Conservation (phyloP, 2,329 filamentous ascomycete genomes). For the Aureobasidium sp. region DNA sequence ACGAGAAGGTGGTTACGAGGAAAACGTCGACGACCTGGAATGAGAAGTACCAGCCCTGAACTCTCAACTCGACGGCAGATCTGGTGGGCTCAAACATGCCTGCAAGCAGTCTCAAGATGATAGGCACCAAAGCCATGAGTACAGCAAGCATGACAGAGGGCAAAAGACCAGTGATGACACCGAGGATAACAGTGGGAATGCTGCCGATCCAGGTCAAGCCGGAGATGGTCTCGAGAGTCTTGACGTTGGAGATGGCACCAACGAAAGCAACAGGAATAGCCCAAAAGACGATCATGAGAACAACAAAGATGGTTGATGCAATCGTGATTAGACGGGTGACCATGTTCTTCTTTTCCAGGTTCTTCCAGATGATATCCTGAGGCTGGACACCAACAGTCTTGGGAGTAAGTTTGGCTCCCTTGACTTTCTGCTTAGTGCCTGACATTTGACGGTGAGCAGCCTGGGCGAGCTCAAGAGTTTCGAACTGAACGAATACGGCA, state of each 20-base stretch:
- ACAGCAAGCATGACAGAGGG: constrained; percentile 64
- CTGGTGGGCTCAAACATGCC: constrained; percentile 45
- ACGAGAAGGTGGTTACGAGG: constrained; percentile 33
- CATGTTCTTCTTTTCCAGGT: constrained; percentile 31
- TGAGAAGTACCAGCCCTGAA: constrained; percentile 32
- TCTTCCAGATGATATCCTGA: constrained; percentile 41
- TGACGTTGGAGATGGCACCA: constrained; percentile 27
- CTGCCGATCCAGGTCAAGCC: constrained; percentile 26
- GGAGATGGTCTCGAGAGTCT: constrained; percentile 24
- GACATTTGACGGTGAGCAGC: constrained; percentile 58
- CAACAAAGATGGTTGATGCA: constrained; percentile 26
- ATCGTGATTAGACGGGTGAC: constrained; percentile 24
- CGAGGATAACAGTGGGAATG: constrained; percentile 24
- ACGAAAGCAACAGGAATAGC: constrained; percentile 28
- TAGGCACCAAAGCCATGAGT: constrained; percentile 77
- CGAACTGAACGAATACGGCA: constrained; percentile 83
- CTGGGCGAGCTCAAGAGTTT: constrained; percentile 73
- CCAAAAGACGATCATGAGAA: constrained; percentile 30
- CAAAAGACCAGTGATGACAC: constrained; percentile 25
- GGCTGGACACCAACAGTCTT: constrained; percentile 36
- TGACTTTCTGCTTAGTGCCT: not conserved
- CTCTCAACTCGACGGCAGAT: constrained; percentile 36
- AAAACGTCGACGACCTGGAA: constrained; percentile 37
- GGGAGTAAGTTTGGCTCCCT: constrained; percentile 20
- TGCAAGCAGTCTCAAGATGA: constrained; percentile 73